Base-by-base conservation (phyloP, 345 rosid genomes). In the Abelmoschus esculentus region DNA sequence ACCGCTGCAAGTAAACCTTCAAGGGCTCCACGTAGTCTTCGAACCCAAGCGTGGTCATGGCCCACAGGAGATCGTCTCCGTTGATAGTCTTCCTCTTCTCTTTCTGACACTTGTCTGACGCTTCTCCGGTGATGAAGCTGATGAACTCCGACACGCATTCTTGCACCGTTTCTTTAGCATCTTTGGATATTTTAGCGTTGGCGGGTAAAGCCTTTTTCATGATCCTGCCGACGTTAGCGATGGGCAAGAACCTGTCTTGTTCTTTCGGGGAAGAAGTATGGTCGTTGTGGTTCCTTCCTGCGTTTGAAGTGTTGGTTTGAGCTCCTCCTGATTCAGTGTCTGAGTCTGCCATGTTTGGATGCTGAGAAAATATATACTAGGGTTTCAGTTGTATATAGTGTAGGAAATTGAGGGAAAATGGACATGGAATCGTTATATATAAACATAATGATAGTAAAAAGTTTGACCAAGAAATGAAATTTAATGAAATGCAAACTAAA, bases 61-160 rank as follows among this genome's bases (percentile, higher is more conserved):
- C 85, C 89, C 89, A 85, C 36, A 85, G 72, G 9, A 85, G 85
- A 78, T 85, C 89, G 60, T 85, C 89, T 0, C 89, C 89, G 83
- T 85, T 85, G 80, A 85, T 79, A n/a, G 89, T 85, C 86, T 85
- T 85, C 85, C 89, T 57, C 81, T 85, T 85, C 79, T 85, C 89
- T 14, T 82, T 67, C 74, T 83, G 85, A 67, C 87, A 85, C 85
- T 85, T 85, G 42, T 85, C 89, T 0, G 85, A 85, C 3, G 89
- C 89, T 72, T 83, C 89, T 2, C 89, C 87, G 2, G 89, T 85
- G 28, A 85, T 78, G 75, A 85, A 85, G 77, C 87, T 85, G 52
- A 85, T 85, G 81, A 85, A 85, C 81, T 85, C 87, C 17, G 87
- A 85, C 12, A 85, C 89, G 53, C 89, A 85, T 82, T 85, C 89